Conservation (phyloP, 768 basidiomycete genomes). For the Tubosaeta brunneosetosa region DNA sequence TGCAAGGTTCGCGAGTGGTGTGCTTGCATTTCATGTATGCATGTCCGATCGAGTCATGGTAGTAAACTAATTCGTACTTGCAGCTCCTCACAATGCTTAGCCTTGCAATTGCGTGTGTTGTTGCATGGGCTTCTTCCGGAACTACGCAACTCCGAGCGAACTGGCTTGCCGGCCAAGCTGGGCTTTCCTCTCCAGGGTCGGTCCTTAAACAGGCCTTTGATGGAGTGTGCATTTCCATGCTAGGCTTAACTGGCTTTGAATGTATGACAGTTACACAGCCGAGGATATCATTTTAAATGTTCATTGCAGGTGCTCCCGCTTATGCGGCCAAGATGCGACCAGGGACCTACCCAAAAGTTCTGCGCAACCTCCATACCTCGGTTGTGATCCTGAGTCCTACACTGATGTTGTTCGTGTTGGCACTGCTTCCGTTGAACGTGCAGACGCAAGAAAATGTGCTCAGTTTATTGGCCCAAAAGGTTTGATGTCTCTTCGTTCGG, state of each 20-base stretch:
- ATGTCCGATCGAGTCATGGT: neutral
- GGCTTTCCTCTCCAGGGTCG: constrained; percentile 22
- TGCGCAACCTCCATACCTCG: constrained; percentile 62
- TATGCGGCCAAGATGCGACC: constrained; percentile 60
- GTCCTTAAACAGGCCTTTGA: constrained; percentile 51
- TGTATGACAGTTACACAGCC: constrained; percentile 32
- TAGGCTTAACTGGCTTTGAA: constrained; percentile 70
- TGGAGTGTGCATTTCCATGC: constrained; percentile 66
- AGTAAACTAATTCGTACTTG: neutral
- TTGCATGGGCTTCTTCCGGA: constrained; percentile 52
- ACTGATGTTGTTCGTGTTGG: constrained; percentile 58
- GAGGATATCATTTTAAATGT: neutral
- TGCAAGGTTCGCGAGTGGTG: constrained; percentile 51
- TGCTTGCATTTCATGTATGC: constrained; percentile 58
- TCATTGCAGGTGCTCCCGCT: constrained; percentile 49
- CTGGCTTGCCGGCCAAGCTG: constrained; percentile 42
- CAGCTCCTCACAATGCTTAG: constrained; percentile 54
- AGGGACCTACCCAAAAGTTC: constrained; percentile 51
- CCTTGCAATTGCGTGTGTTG: constrained; percentile 45
- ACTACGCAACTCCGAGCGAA: constrained; percentile 46
- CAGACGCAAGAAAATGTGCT: constrained; percentile 57
- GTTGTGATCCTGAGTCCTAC: constrained; percentile 51
- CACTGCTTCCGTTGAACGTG: constrained; percentile 48
- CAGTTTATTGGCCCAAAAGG: constrained; percentile 56
- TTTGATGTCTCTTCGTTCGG: constrained; percentile 16